Evolutionary conservation across 163 green algal genomes (phyloP), one percentile per base, ranked within the genome.

Genomic region (Scenedesmus sp.): DNA sequence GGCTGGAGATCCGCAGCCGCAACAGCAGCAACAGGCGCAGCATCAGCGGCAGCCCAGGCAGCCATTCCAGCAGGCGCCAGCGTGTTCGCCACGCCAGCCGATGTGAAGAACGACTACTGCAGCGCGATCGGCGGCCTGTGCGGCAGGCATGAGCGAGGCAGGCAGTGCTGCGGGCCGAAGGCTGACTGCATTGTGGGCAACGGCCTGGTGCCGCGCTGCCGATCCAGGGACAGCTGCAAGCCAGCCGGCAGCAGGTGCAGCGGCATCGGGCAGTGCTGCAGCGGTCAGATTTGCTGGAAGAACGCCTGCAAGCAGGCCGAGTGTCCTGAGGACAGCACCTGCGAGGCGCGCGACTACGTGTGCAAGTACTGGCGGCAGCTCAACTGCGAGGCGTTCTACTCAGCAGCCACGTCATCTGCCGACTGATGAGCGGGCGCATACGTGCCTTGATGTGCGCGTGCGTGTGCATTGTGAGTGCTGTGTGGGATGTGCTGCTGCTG

Each of bases 301-400:
- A 73, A 35, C 61, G 35, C 3, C 6, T 73, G 61, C 61, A 73
- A 7, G 24, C 61, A 3, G 1, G 61, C 61, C 0, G 2, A 35
- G 24, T 73, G 61, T 24, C 35, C 35, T 22, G 35, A 22, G 26
- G 24, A 22, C 61, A 73, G 24, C 61, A 73, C 35, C 7, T 76
- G 65, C 30, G n/a, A 16, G 30, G 2, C 30, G 65, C 65, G 65
- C 7, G 65, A 76, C 65, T 76, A 76, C 26, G 30, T 76, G 30
- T 76, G 65, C 65, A 76, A 76, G 65, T 76, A 76, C 65, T 76
- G 65, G 65, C 30, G 40, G 10, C 30, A 76, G 65, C 65, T 76
- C 30, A 76, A 76, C 18, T 76, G 65, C 18, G 65, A 76, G 12
- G 65, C 65, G 30, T 76, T 22, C 65, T 76, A 76, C 18, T 7